Evolutionary conservation across 257 asterid species (phyloP).

Genomic region (Plantago major): DNA sequence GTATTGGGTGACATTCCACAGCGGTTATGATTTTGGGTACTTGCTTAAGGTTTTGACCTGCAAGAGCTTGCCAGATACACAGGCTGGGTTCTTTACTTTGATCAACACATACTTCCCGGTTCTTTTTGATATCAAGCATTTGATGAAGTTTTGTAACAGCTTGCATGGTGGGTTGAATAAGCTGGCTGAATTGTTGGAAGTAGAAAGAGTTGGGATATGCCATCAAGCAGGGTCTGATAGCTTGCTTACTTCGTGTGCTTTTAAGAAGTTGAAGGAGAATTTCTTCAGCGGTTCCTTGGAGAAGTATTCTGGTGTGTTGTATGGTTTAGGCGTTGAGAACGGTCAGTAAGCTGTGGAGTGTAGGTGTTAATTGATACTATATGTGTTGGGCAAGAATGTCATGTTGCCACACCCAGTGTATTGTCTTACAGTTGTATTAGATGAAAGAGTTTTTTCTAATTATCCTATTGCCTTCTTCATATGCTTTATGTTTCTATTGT

Average conservation of each 20-base stretch:
- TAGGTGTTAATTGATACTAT: neutral
- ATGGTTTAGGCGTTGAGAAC: constrained; percentile 4
- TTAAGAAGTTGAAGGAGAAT: constrained; percentile 10
- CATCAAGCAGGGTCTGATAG: constrained; percentile 11
- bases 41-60: constrained; percentile 5
- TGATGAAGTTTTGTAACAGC: neutral
- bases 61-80: neutral
- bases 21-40: constrained; percentile 5
- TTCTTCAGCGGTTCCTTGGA: constrained; percentile 6
- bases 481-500: neutral
- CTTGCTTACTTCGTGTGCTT: neutral
- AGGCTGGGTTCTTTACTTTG: neutral
- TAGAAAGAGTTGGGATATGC: constrained; percentile 2
- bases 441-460: neutral
- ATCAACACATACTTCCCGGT: neutral
- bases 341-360: neutral
- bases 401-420: neutral
- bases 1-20: constrained; percentile 8
- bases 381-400: neutral
- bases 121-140: constrained; percentile 2
- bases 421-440: neutral
- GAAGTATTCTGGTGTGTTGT: constrained; percentile 5
- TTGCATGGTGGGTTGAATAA: constrained; percentile 7
- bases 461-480: neutral
- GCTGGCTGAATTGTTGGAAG: constrained; percentile 8